Base-by-base conservation (phyloP, 768 basidiomycete genomes). In the Ramaria sp. region DNA sequence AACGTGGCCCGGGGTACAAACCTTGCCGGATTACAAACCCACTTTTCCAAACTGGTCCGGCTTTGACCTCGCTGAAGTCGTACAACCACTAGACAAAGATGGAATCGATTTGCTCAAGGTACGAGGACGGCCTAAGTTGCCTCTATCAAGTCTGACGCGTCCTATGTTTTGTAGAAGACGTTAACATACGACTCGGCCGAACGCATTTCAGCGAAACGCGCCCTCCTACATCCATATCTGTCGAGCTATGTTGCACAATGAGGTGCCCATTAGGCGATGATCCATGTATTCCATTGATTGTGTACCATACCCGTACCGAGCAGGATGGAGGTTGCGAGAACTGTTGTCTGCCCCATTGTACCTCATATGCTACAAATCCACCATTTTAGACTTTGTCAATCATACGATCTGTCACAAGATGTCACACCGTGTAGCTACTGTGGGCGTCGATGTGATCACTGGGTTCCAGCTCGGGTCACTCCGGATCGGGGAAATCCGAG, bases 11-110 rank as follows among this genome's bases (percentile, higher is more conserved):
- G 93, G 92, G 5, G 86, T 98, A 38, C 80, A 79, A 57, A 70
- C 75, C 49, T 69, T 99, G 51, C 92, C 95, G 2, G 96, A 98
- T 66, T 98, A 95, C 76, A 98, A 98, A 71, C 67, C 89, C 3
- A 85, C 94, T 8, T 98, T 99, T 79, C 96, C 96, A 0, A 89
- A 91, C 67, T 99, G 96, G 96, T 78, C 79, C 30, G 70, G 73
- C 38, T 83, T 88, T 60, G 86, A 93, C 55, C 70, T 99, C 28
- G 58, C 69, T 63, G 62, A 73, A 66, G 64, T 75, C 73, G 83
- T 94, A 12, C 78, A 82, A 16, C 75, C 78, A 42, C 69, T 97
- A 48, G 91, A 93, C 64, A 77, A 79, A 10, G 72, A 69, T 53
- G 92, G 89, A n/a, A 69, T 90, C 49, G 92, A 95, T 61, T 67